phyloP scores from a whole-genome alignment of 768 basidiomycete species.

The Mycena rebaudengoi region DNA sequence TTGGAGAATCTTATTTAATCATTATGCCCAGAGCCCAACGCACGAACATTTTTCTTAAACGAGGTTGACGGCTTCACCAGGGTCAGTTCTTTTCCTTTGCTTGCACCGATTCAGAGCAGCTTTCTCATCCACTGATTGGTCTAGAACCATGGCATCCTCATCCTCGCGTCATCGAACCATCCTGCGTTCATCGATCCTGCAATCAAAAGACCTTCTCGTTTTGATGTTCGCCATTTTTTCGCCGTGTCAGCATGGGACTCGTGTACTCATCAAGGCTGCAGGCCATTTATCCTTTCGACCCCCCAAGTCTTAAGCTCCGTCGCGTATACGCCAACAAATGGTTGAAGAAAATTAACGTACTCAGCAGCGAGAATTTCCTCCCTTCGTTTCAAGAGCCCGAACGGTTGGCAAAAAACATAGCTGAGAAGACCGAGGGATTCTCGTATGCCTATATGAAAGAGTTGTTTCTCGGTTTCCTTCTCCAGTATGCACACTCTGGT shows the following conservation, averaged over 20 bases:
- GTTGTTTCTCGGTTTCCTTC: conserved; percentile 6
- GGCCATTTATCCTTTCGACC: background rate
- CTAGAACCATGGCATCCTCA: conserved; percentile 2
- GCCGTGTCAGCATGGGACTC: background rate
- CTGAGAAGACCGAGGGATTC: conserved; percentile 1
- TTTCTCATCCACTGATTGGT: background rate
- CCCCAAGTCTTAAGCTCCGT: background rate
- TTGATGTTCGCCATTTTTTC: conserved; percentile 6
- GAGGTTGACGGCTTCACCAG: background rate
- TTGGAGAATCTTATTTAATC: background rate
- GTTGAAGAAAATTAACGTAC: background rate
- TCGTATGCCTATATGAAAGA: conserved; percentile 4
- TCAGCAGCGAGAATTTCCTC: background rate
- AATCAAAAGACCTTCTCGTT: conserved; percentile 5
- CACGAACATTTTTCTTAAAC: conserved; percentile 4
- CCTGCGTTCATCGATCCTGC: background rate
- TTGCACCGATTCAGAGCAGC: background rate
- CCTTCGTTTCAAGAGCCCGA: background rate
- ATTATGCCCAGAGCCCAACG: background rate
- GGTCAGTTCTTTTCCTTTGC: background rate
- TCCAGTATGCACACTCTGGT: background rate
- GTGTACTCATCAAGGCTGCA: conserved; percentile 2
- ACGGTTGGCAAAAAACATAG: background rate
- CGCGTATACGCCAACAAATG: background rate
- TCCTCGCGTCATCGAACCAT: conserved; percentile 1